A percentile compares a stretch with the other conserved stretches of the same genome.
phyloP scores from a whole-genome alignment of 148 eudicot genomes.

The Euryodendron excelsum region DNA sequence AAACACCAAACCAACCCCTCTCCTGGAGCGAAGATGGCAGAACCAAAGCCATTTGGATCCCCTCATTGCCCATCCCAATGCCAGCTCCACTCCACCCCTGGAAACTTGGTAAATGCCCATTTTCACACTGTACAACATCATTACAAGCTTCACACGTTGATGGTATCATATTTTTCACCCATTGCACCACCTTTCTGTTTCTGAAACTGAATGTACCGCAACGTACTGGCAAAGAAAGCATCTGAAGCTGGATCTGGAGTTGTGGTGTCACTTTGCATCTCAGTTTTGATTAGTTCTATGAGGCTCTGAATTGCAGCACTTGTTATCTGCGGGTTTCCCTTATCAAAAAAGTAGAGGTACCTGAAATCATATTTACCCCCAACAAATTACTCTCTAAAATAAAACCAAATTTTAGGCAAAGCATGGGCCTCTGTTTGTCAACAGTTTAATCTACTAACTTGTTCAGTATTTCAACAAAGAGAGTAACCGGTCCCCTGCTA shows the following conservation, averaged over 20 bases:
- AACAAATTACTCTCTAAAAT: neutral
- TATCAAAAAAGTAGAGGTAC: constrained; percentile 88
- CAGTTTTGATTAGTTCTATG: constrained; percentile 81
- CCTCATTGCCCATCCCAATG: neutral
- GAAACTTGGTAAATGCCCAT: neutral
- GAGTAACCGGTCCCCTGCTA: constrained; percentile 90
- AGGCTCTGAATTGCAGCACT: constrained; percentile 72
- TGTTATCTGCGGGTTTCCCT: constrained; percentile 81
- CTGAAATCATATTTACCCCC: constrained; percentile 36
- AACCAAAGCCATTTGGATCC: neutral
- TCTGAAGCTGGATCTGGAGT: constrained; percentile 51
- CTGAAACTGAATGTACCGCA: constrained; percentile 92
- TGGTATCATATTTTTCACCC: constrained; percentile 75
- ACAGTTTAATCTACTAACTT: constrained; percentile 51
- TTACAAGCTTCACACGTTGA: constrained; percentile 48
- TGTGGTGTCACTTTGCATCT: constrained; percentile 69
- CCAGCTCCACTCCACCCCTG: neutral
- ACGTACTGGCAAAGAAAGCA: constrained; percentile 77
- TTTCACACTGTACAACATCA: neutral
- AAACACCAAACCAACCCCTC: neutral
- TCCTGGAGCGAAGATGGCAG: neutral
- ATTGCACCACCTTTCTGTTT: constrained; percentile 93
- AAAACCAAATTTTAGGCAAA: neutral
- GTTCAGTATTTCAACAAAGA: constrained; percentile 94
- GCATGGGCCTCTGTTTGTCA: neutral